Percentiles rank a stretch among this genome's conserved stretches.
phyloP scores from a whole-genome alignment of 805 yeast genomes.

The Candida loeiensis region DNA sequence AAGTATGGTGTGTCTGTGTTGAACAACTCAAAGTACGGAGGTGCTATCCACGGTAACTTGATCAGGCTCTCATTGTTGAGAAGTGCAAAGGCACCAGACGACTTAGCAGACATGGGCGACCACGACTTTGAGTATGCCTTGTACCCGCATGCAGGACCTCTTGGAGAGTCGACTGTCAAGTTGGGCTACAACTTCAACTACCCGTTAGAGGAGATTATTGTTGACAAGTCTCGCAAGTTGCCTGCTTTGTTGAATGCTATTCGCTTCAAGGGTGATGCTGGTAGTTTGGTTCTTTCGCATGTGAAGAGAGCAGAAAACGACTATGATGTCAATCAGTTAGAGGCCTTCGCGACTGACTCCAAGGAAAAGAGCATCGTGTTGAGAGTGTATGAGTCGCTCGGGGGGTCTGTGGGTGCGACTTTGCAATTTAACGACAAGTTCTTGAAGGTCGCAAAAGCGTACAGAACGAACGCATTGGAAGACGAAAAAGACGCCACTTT shows the following conservation, averaged over 20 bases:
- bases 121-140: slow-evolving; percentile 83
- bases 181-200: slow-evolving; percentile 81
- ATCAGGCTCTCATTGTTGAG: slow-evolving; percentile 84
- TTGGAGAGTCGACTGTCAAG: slow-evolving; percentile 62
- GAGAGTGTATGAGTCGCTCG: slow-evolving; percentile 83
- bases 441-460: slow-evolving; percentile 45
- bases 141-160: slow-evolving; percentile 72
- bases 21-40: slow-evolving; percentile 88
- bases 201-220: slow-evolving; percentile 23
- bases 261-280: slow-evolving; percentile 33
- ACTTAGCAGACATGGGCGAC: slow-evolving; percentile 86
- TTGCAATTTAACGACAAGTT: slow-evolving; percentile 38
- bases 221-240: slow-evolving; percentile 13
- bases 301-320: slow-evolving; percentile 90
- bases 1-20: slow-evolving; percentile 82
- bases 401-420: slow-evolving; percentile 63
- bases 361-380: slow-evolving; percentile 53
- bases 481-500: slow-evolving; percentile 34
- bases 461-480: slow-evolving; percentile 59
- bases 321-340: slow-evolving; percentile 43
- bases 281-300: slow-evolving; percentile 64
- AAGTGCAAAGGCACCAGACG: slow-evolving; percentile 94
- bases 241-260: slow-evolving; percentile 18
- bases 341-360: slow-evolving; percentile 45
- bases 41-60: slow-evolving; percentile 86